Base-by-base conservation (phyloP, 257 asterid genomes). In the Perilla frutescens region DNA sequence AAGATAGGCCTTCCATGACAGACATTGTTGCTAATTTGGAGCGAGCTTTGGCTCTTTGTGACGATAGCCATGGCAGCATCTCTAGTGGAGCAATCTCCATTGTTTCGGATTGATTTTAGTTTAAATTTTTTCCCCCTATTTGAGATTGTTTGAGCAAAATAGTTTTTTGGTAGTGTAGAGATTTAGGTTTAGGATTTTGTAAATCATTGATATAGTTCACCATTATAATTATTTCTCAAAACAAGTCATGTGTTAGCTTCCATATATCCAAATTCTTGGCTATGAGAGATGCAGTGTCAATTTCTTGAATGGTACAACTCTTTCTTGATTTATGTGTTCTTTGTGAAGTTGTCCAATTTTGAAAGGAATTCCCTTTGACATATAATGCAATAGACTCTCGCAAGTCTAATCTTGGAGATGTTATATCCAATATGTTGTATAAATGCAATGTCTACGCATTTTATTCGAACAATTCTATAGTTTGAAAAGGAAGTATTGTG, bases 21-120 rank as follows among this genome's bases (percentile, higher is more conserved):
- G 98, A 92, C 69, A 80, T 89, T 62, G 97, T 92, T 10, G 80
- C 91, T 71, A 92, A 90, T 73, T 82, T 92, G 87, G 98, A 90
- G 67, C 60, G 98, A 66, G 98, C 98, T n/a, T 82, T 89, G 89
- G 76, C 79, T 50, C 79, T 88, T 4, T 88, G 91, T 74, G 87
- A 89, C 8, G 93, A 84, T 39, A 90, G 90, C 79, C 92, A 84
- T 79, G 96, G 98, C 14, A 88, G 96, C 76, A 86, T 90, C 37
- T 92, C 96, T 7, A 90, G 93, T 70, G 90, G 86, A 78, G 82
- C 51, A 53, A 84, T 84, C 20, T 88, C 97, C 62, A 83, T 85
- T 75, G 86, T 72, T 82, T 91, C 97, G 4, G 96, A 87, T 29
- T 91, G 70, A 72, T 62, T 75, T 66, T 74, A 10, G 32, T 37